Evolutionary conservation across 2,329 filamentous ascomycete species (phyloP), one percentile per base, ranked within the genome.

Genomic region (Cladosporium colombiae): DNA sequence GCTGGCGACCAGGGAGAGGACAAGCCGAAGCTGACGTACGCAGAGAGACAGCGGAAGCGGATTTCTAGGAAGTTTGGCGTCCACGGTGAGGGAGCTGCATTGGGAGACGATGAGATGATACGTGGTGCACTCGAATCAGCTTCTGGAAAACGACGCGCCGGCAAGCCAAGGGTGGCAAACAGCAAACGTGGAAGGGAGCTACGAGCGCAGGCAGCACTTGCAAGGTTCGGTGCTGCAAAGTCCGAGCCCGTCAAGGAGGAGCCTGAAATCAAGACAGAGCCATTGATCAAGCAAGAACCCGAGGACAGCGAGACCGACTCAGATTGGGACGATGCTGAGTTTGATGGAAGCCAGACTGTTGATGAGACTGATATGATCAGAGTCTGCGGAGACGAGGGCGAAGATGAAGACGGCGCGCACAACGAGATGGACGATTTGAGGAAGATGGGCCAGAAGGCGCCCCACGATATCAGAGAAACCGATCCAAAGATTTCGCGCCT

Each of bases 11-110:
- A 74, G 35, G 66, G 60, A 70, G 62, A 40, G 33, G 78, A 84
- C 59, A 80, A 79, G 70, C 79, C 82, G 31, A 81, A 72, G 53
- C 71, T 89, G 33, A 87, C 84, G 6, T 92, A 92, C 76, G 87
- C 89, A 55, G 91, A 94, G 78, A 84, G 85, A 72, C 89, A 92
- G 75, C 88, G 92, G 75, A 83, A 86, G 68, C 84, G 88, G 62
- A 92, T 92, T 55, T 78, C 87, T 70, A 92, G 86, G 77, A 93
- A 92, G 76, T 94, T 94, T 75, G 91, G 91, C 14, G 93, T 91
- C 76, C 94, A 95, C 76, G 91, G 91, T 5, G 88, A 89, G 52
- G 91, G 91, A 0, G 80, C 87, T 31, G 80, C 86, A 0, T 80
- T 95, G 1, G 91, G 91, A 0, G 88, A 87, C 3, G 90, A 93